Base-by-base conservation (phyloP, 192 early-diverging fungal genomes). In the Gryganskiella cystojenkinii region DNA sequence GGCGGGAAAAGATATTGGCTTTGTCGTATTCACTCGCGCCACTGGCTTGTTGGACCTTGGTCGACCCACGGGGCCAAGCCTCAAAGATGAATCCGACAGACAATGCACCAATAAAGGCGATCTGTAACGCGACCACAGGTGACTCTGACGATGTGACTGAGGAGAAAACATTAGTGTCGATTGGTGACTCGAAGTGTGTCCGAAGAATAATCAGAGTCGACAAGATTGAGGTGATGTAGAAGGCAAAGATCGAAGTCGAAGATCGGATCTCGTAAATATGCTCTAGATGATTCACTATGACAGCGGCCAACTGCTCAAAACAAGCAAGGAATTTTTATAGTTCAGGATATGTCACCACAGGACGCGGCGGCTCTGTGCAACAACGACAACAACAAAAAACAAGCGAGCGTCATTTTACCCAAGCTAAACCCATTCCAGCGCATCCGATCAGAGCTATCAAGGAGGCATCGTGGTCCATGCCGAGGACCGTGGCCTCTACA, bases 181-280 rank as follows among this genome's bases (percentile, higher is more conserved):
- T 56, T 15, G 17, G 35, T 10, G 37, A 10, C 15, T 64, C 61
- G 3, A 52, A 19, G 15, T 35, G 34, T 17, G 61, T 64, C 10
- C 37, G 35, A 27, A 64, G 34, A 22, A 64, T 64, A 17, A 52
- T 17, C 13, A 34, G 22, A 11, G 61, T 40, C 2, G 49, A 35
- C 6, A n/a, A 14, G 35, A 64, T 64, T 13, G 61, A 40, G 28
- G 34, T 9, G 31, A 71, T 34, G 10, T 64, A 71, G 33, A 64
- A 58, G 2, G 61, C 19, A 43, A 58, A 71, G 15, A 71, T 50
- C 14, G 22, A 28, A 20, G 52, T 58, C 1, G 60, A 64, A 9
- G 70, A 71, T 6, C 61, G 54, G 28, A 64, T 58, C 19, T 64
- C 54, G 25, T 64, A 57, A 13, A 40, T 49, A 25, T 71, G 55